Base-by-base conservation (phyloP, 441 rosid genomes). In the Lepidium campestre region DNA sequence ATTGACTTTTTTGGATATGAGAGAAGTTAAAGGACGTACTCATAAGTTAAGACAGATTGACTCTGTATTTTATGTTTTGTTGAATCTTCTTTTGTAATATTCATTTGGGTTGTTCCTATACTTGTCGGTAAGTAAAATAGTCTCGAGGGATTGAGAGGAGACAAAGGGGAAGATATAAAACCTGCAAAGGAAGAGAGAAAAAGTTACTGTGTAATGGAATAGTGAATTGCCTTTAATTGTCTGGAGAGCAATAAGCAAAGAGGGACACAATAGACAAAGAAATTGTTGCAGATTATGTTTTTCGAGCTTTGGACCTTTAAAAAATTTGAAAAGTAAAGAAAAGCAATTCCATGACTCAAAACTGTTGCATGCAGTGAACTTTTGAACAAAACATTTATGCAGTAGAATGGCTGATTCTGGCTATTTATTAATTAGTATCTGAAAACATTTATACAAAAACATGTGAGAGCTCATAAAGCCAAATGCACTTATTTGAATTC, bases 161-260 rank as follows among this genome's bases (percentile, higher is more conserved):
- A 50, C 72, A 59, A 65, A 58, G 27, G 25, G 72, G 68, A 59
- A 66, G 77, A 45, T 68, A 50, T 35, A 48, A 48, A 65, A 50
- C 54, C 67, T 65, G 71, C 76, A 40, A 71, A 65, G 52, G 71
- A 65, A 14, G 60, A 59, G 67, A 57, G 14, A 63, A 55, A 57
- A 71, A 63, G 52, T 55, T 62, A 71, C 70, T 55, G 63, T 57
- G 22, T 6, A 1, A 62, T 31, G 42, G 59, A 64, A 19, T 15
- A 57, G 65, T 71, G 75, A 64, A 46, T n/a, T 32, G 65, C 15
- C 71, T 71, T 71, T 72, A 64, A 65, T 29, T 71, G 75, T 71
- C 70, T 56, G 65, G 35, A 50, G 53, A 37, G 68, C 53, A 70
- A 69, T 69, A 35, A 61, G 32, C 62, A 53, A 46, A 62, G 37